These are phyloP conservation scores for Funneliformis geosporum DNA, from an alignment of 192 early-diverging fungal species.

Conservation along the genomic window DNA sequence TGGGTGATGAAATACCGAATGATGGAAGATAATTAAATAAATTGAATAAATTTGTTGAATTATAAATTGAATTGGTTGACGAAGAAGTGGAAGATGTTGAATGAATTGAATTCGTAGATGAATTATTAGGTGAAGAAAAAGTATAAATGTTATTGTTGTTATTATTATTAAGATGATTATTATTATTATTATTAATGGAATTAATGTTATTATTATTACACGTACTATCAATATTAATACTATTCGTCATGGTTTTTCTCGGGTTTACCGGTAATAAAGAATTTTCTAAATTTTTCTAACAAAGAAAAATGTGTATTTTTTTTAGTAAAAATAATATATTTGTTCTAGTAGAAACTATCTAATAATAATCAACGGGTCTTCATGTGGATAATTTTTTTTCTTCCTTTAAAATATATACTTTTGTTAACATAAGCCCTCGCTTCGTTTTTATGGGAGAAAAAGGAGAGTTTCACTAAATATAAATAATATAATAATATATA, in stretches of 20 bases:
- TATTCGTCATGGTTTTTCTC: background rate
- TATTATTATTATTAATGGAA: background rate
- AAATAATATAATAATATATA: too few species aligned
- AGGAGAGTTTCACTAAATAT: too few species aligned
- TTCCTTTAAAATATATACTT: too few species aligned
- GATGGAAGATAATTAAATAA: background rate
- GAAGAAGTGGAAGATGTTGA: background rate
- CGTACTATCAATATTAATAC: background rate
- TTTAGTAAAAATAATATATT: background rate
- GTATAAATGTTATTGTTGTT: background rate
- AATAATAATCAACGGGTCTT: too few species aligned
- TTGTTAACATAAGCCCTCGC: too few species aligned
- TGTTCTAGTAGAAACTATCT: too few species aligned
- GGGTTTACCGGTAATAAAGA: background rate
- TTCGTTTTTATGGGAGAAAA: too few species aligned
- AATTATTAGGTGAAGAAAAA: background rate
- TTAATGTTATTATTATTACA: slow-evolving; percentile 2
- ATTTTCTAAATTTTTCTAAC: too few species aligned
- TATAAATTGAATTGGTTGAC: background rate
- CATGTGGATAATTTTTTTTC: too few species aligned
- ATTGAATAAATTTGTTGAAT: background rate
- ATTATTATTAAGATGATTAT: background rate
- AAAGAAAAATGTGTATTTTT: background rate
- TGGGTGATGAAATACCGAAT: background rate
- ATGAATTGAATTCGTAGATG: background rate